phyloP scores from a whole-genome alignment of 2,329 filamentous ascomycete genomes.

The Ophiosphaerella korrae region DNA sequence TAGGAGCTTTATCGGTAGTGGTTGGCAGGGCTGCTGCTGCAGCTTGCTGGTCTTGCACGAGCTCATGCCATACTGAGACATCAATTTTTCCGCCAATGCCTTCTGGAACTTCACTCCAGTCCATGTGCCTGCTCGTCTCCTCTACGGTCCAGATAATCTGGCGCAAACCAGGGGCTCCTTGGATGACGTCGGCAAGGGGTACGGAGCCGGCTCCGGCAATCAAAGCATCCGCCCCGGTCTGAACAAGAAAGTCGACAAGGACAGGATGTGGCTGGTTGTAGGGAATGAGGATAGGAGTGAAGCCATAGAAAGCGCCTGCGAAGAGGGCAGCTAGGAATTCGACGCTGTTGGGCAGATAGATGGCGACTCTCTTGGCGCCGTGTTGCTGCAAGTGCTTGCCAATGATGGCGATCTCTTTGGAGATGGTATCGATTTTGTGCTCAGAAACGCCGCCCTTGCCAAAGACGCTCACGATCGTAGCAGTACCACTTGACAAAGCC shows the following conservation, averaged over 20 bases:
- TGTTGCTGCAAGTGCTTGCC: slow-evolving; percentile 76
- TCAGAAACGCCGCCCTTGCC: slow-evolving; percentile 77
- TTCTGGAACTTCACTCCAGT: slow-evolving; percentile 88
- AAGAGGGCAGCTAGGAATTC: slow-evolving; percentile 85
- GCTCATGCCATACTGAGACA: slow-evolving; percentile 91
- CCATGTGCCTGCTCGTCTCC: slow-evolving; percentile 86
- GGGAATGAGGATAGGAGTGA: slow-evolving; percentile 83
- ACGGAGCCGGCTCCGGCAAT: slow-evolving; percentile 86
- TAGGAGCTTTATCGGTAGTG: slow-evolving; percentile 58
- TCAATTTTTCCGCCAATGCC: slow-evolving; percentile 75
- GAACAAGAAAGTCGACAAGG: slow-evolving; percentile 73
- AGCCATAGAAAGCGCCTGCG: slow-evolving; percentile 84
- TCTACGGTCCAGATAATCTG: slow-evolving; percentile 93
- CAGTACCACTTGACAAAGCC: slow-evolving; percentile 66
- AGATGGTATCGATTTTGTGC: slow-evolving; percentile 72
- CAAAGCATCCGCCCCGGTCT: slow-evolving; percentile 77
- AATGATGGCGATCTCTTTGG: slow-evolving; percentile 84
- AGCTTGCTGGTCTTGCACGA: slow-evolving; percentile 68
- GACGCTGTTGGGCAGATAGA: slow-evolving; percentile 91
- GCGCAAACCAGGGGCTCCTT: slow-evolving; percentile 70
- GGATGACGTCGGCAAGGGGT: slow-evolving; percentile 74
- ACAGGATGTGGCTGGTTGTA: slow-evolving; percentile 74
- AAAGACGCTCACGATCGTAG: slow-evolving; percentile 77
- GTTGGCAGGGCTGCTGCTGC: slow-evolving; percentile 68
- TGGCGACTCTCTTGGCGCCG: slow-evolving; percentile 73